Evolutionary conservation across 768 basidiomycete species (phyloP).

Genomic region (Melanogaster broomeanus): DNA sequence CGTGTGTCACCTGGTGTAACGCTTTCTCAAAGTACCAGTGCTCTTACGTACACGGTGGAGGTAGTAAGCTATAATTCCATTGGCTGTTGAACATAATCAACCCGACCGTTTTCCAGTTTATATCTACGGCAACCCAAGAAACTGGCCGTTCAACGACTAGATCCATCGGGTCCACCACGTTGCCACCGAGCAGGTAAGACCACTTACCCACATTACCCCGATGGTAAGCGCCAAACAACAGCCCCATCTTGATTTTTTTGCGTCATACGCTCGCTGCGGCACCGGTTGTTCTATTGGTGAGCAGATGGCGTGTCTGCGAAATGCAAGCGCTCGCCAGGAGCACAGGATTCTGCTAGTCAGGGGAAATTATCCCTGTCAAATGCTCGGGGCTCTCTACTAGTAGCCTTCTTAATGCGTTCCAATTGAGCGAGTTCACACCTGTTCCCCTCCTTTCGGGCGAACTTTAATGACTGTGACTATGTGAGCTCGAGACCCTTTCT

Average conservation of each 20-base stretch:
- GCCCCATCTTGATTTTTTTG: conserved; percentile 56
- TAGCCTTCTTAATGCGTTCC: conserved; percentile 45
- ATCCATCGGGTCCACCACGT: conserved; percentile 62
- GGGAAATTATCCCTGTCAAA: conserved; percentile 15
- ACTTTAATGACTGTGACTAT: conserved; percentile 9
- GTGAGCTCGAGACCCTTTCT: conserved; percentile 50
- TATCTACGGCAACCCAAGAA: conserved; percentile 58
- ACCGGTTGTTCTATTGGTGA: conserved; percentile 32
- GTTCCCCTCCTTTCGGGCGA: conserved; percentile 62
- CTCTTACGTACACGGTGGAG: conserved; percentile 43
- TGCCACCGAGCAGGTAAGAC: conserved; percentile 53
- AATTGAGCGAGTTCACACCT: conserved; percentile 44
- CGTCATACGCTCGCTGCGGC: conserved; percentile 51
- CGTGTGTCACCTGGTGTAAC: not conserved
- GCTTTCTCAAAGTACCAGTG: conserved; percentile 34
- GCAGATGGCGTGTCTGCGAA: conserved; percentile 49
- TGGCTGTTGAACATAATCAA: not conserved
- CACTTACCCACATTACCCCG: not conserved
- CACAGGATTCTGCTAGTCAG: conserved; percentile 50
- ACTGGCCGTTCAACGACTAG: conserved; percentile 70
- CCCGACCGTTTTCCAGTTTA: conserved; percentile 40
- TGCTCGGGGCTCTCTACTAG: conserved; percentile 24
- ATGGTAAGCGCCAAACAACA: conserved; percentile 20
- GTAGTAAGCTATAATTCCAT: conserved; percentile 18
- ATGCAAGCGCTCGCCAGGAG: conserved; percentile 49